Base-by-base conservation (phyloP, 140 eudicot genomes). In the Oenanthe javanica region DNA sequence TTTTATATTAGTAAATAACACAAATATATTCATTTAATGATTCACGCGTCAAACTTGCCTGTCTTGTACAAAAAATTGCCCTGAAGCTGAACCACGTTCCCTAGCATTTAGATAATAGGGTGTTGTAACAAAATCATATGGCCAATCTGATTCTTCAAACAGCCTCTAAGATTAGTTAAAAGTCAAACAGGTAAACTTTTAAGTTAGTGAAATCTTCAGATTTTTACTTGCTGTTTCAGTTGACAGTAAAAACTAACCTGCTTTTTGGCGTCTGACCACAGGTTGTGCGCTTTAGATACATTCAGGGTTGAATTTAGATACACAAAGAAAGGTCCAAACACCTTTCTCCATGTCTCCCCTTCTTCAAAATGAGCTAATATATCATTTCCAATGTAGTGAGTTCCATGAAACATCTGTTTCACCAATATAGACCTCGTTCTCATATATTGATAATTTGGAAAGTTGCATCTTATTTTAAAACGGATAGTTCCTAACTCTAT, bases 341-440 rank as follows among this genome's bases (percentile, higher is more conserved):
- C 89, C 82, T 90, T 90, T 79, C 87, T 88, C 95, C 95, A 90
- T 72, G 85, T 71, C 79, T 90, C 95, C 12, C 92, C 95, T 73
- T 88, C 83, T 27, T 84, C 80, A 57, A 90, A 86, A 45, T 88
- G 85, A 54, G 89, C 74, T 36, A 82, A 23, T 74, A 86, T 81
- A 48, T 86, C 95, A 13, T 80, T 81, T 83, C 95, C 95, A 15
- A 84, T 86, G 80, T 90, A 90, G 66, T 90, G 95, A 77, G 88
- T 76, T 49, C 92, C 86, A 76, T 84, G 89, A 55, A 90, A 75
- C 94, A 90, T 88, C 94, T 90, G 85, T 80, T 23, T 23, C 75
- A 78, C 10, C 78, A 71, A 64, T 36, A 80, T 36, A 36, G 31
- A 25, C 49, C 7, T 9, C 19, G 42, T 8, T 70, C 16, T 47